Conservation (phyloP, 768 basidiomycete genomes). For the Boletellus ananiceps region DNA sequence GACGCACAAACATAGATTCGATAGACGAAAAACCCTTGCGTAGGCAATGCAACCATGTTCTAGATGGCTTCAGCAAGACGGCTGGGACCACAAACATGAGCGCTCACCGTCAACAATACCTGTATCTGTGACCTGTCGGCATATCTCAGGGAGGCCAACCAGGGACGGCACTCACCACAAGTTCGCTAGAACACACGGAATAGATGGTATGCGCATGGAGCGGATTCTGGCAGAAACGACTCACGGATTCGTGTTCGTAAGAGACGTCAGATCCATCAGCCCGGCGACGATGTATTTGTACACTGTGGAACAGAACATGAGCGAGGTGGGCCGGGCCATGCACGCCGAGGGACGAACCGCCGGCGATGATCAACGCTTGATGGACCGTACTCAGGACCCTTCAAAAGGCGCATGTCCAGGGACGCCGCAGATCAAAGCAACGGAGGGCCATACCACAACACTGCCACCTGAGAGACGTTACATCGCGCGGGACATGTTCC, state of each 20-base stretch:
- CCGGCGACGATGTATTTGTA: background rate
- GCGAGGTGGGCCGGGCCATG: background rate
- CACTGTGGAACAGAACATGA: background rate
- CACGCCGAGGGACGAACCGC: background rate
- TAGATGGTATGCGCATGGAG: background rate
- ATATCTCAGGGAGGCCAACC: background rate
- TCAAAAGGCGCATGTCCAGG: background rate
- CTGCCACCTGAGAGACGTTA: background rate
- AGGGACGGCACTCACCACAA: background rate
- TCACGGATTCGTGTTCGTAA: background rate
- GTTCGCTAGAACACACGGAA: background rate
- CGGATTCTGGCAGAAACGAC: background rate
- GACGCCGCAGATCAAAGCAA: background rate
- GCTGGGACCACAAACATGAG: too few relatives aligned
- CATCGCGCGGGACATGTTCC: background rate
- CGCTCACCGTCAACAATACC: background rate
- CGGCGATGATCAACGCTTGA: background rate
- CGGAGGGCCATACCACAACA: background rate
- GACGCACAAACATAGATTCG: conserved; percentile 4
- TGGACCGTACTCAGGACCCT: background rate
- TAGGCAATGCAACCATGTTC: background rate
- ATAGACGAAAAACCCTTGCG: background rate
- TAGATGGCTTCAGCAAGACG: background rate
- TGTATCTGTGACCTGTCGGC: background rate
- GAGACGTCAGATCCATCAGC: background rate